Conservation (phyloP, 495 filamentous ascomycete species). For the Tetracladium marchalianum region DNA sequence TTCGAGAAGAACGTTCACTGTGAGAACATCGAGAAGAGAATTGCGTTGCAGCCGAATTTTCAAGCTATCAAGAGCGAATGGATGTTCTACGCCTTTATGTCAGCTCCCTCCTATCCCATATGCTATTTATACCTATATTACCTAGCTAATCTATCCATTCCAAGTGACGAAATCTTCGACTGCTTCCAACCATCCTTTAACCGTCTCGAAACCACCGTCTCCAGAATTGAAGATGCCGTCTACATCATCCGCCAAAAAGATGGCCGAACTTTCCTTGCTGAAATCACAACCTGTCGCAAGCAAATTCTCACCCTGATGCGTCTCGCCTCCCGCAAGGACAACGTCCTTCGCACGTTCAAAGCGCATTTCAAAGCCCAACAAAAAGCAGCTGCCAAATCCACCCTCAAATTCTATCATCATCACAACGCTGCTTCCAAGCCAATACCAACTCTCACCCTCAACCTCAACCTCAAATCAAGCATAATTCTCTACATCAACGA, state of each 20-base stretch:
- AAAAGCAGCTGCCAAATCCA: too few relatives aligned
- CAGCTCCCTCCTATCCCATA: constrained; percentile 24
- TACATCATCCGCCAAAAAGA: constrained; percentile 82
- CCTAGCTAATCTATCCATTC: constrained; percentile 17
- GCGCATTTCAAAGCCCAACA: too few relatives aligned
- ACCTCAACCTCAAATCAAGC: constrained; percentile 66
- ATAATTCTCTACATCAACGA: constrained; percentile 67
- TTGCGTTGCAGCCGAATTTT: constrained; percentile 81
- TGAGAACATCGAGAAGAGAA: constrained; percentile 75
- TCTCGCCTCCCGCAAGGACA: constrained; percentile 82
- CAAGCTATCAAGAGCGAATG: constrained; percentile 85
- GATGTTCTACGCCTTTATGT: constrained; percentile 98
- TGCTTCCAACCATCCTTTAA: constrained; percentile 80
- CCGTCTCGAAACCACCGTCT: constrained; percentile 73
- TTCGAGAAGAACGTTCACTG: constrained; percentile 74
- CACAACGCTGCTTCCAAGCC: too few relatives aligned
- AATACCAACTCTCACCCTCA: too few relatives aligned
- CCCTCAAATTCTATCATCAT: too few relatives aligned
- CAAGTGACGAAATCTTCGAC: constrained; percentile 89
- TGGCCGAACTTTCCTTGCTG: constrained; percentile 67
- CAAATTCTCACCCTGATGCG: constrained; percentile 84
- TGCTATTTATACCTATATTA: background rate
- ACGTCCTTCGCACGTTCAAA: constrained; percentile 88
- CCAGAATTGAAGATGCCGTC: constrained; percentile 84
- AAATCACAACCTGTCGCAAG: constrained; percentile 78